Percentiles rank a stretch among this genome's conserved stretches.
phyloP scores from a whole-genome alignment of 306 rosid species.

The Rubus idaeus region DNA sequence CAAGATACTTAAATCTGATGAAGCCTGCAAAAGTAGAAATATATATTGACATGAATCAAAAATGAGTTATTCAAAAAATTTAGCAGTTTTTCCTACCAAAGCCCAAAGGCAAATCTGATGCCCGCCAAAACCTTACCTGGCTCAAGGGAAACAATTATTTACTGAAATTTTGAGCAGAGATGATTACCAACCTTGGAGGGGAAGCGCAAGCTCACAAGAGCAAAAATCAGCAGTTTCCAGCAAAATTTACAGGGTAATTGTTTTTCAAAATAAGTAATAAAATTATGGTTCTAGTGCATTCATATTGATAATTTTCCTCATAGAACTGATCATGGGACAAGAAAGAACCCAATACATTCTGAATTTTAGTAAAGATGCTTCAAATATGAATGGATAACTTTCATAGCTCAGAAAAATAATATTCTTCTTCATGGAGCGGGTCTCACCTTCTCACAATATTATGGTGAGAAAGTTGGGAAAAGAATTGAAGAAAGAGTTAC shows the following conservation, averaged over 20 bases:
- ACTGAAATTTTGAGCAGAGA: slow-evolving; percentile 3
- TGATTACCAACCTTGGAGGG: slow-evolving; percentile 15
- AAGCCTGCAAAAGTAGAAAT: no score
- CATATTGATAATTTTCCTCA: not conserved
- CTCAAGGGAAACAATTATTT: slow-evolving; percentile 28
- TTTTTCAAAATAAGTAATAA: not conserved
- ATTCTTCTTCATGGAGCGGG: not conserved
- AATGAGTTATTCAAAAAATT: no score
- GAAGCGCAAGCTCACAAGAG: not conserved
- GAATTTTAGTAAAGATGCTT: not conserved
- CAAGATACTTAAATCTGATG: no score
- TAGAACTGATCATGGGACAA: not conserved
- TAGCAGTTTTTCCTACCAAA: slow-evolving; percentile 28
- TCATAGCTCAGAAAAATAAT: not conserved
- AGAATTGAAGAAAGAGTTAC: not conserved
- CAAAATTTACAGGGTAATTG: not conserved
- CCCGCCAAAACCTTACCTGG: slow-evolving; percentile 24
- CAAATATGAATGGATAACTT: not conserved
- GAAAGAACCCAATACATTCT: not conserved
- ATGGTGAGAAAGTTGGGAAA: not conserved
- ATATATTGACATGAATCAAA: no score
- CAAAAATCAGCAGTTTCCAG: not conserved
- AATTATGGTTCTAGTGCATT: not conserved
- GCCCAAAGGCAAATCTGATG: slow-evolving; percentile 26
- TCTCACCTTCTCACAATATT: not conserved